These are phyloP conservation scores for Tolypocladium sp. DNA, from an alignment of 2,329 filamentous ascomycete genomes.

Conservation along the genomic window DNA sequence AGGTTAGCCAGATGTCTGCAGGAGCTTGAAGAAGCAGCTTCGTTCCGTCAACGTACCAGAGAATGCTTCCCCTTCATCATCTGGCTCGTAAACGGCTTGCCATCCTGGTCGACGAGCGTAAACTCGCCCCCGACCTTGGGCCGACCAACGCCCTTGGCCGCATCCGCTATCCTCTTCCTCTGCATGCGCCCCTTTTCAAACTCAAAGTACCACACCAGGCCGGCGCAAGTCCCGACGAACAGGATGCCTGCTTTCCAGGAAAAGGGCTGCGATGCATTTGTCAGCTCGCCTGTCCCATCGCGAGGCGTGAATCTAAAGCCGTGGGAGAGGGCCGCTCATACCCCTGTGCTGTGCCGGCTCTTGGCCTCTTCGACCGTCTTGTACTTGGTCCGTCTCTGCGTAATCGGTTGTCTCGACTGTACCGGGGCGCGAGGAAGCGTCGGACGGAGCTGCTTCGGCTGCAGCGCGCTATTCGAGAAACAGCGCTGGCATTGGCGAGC, in stretches of 20 bases:
- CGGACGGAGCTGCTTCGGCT: slow-evolving; percentile 25
- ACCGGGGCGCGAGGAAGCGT: slow-evolving; percentile 18
- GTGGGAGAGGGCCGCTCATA: slow-evolving; percentile 19
- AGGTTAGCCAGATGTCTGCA: background rate
- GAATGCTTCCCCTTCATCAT: slow-evolving; percentile 82
- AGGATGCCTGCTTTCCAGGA: slow-evolving; percentile 84
- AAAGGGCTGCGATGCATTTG: slow-evolving; percentile 58
- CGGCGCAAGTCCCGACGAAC: slow-evolving; percentile 70
- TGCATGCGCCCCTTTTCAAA: slow-evolving; percentile 88
- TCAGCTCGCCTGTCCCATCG: slow-evolving; percentile 11
- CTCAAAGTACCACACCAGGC: slow-evolving; percentile 84
- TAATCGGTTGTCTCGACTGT: slow-evolving; percentile 23
- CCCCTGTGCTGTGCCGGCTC: slow-evolving; percentile 47
- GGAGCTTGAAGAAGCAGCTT: background rate
- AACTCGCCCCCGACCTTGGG: slow-evolving; percentile 92
- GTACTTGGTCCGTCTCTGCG: slow-evolving; percentile 29
- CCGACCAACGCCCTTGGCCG: slow-evolving; percentile 83
- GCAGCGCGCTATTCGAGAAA: slow-evolving; percentile 26
- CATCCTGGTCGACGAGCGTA: slow-evolving; percentile 71
- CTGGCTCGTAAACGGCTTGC: slow-evolving; percentile 65
- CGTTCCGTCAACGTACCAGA: slow-evolving; percentile 44
- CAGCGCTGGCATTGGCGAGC: slow-evolving; percentile 32
- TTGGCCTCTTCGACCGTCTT: slow-evolving; percentile 52
- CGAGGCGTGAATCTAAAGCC: background rate
- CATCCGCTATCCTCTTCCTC: slow-evolving; percentile 78